Evolutionary conservation across 75 land plant species (phyloP), one percentile per base, ranked within the genome.

Genomic region (Selaginella tamariscina): DNA sequence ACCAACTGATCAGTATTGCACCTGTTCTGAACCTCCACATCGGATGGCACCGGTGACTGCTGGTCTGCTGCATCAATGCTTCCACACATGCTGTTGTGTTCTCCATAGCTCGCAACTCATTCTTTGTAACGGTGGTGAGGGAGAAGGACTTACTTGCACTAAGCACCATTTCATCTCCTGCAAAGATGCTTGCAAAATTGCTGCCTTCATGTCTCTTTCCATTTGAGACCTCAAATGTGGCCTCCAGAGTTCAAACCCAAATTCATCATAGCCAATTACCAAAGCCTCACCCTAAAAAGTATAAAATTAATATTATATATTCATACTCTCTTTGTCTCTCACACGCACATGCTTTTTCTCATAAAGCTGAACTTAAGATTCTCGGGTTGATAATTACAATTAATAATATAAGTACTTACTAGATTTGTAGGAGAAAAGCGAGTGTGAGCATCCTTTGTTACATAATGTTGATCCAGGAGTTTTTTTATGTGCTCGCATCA

Each of bases 401-500:
- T 73, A 15, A 56, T 29, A 39, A 8, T 22, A 56, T 32, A 55
- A 31, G 24, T n/a, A 54, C 22, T 71, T 88, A 91, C 97, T 67
- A 94, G 81, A 30, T 83, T 89, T 54, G 98, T 94, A 24, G 98
- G 98, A 23, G 83, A 72, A 70, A 94, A 94, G 33, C 91, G 90
- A 44, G 88, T 89, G 66, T 85, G 86, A 55, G 82, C 68, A 74
- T 89, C 91, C 78, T 94, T 94, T 2, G 82, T 83, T 65, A 83
- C 98, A 83, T 94, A 94, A 68, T 74, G 84, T 11, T 96, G 78
- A 75, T 94, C 98, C 71, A 94, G 78, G 30, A 88, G 78, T 81
- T 94, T 94, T 70, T 90, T 94, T 23, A 94, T 94, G 83, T 94
- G 98, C 73, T 94, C 98, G 98, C 98, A 89, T 94, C 98, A 44